Base-by-base conservation (phyloP, 495 filamentous ascomycete genomes). In the Friedmanniomyces endolithicus region DNA sequence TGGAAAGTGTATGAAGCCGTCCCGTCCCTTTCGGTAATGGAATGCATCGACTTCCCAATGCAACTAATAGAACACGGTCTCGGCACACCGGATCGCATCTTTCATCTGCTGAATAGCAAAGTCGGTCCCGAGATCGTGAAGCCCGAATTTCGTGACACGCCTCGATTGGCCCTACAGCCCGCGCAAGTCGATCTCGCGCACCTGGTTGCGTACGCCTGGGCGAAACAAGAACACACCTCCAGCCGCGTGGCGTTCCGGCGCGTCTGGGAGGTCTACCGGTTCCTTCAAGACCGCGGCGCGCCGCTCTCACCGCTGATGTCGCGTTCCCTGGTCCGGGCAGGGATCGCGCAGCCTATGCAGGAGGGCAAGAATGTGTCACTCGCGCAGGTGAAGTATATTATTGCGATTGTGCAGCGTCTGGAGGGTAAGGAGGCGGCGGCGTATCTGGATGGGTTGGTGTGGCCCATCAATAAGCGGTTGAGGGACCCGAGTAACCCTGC, bases 361-460 rank as follows among this genome's bases (percentile, higher is more conserved):
- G 53, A 49, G 34, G 52, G 57, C 22, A 48, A 52, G 31, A 52
- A 53, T 41, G 55, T 68, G 0, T 53, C 56, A 24, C 51, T 48
- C 1, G 47, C 35, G 17, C 57, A 58, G 46, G 37, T 65, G 16
- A 27, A 56, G 43, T 68, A 60, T 56, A 49, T 68, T 17, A 20
- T 71, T 11, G 24, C 39, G 0, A 25, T 65, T 1, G 60, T 69
- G 25, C 27, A 48, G 16, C 25, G 31, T 9, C 31, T 61, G 14
- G 68, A 70, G 49, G 63, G 69, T 4, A 25, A 55, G 11, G 62
- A 64, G 8, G 56, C 61, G 11, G 67, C 66, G 31, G 40, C 43
- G 11, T 22, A 60, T 52, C 25, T 69, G 24, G 65, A 68, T 48
- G 2, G 31, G 8, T 11, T 62, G 41, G 58, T 68, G 17, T 68